Conservation (phyloP, 2,329 filamentous ascomycete genomes). For the Zasmidium citrigriseum region DNA sequence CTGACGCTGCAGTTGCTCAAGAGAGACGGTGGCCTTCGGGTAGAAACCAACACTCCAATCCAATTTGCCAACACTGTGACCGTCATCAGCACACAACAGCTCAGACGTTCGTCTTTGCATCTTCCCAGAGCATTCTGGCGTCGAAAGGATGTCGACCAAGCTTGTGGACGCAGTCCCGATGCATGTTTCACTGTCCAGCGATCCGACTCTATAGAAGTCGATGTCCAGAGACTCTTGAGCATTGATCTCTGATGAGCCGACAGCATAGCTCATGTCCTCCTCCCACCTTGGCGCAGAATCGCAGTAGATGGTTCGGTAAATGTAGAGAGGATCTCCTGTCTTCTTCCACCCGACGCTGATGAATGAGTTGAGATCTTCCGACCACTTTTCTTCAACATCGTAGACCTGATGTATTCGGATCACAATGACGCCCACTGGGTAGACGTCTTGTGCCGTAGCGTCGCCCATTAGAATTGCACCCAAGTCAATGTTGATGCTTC, state of each 20-base stretch:
- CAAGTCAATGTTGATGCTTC: slow-evolving; percentile 1
- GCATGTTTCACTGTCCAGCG: background rate
- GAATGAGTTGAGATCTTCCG: background rate
- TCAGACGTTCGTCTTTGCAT: background rate
- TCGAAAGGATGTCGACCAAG: background rate
- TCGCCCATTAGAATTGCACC: background rate
- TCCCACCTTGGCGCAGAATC: background rate
- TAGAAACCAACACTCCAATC: slow-evolving; percentile 2
- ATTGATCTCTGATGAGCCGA: background rate
- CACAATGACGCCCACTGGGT: background rate
- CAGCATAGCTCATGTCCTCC: background rate
- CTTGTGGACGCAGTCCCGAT: background rate
- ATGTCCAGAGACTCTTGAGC: background rate
- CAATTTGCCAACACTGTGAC: background rate
- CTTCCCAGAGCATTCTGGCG: background rate
- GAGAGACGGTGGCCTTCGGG: background rate
- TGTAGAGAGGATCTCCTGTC: slow-evolving; percentile 1
- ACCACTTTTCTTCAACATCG: background rate
- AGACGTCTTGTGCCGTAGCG: background rate
- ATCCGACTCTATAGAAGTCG: background rate
- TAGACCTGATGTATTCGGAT: background rate
- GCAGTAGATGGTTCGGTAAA: background rate
- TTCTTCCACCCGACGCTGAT: background rate
- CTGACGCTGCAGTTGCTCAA: background rate
- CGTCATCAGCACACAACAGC: background rate